These are phyloP conservation scores for Priceomyces haplophilus DNA, from an alignment of 805 yeast species.

Conservation along the genomic window DNA sequence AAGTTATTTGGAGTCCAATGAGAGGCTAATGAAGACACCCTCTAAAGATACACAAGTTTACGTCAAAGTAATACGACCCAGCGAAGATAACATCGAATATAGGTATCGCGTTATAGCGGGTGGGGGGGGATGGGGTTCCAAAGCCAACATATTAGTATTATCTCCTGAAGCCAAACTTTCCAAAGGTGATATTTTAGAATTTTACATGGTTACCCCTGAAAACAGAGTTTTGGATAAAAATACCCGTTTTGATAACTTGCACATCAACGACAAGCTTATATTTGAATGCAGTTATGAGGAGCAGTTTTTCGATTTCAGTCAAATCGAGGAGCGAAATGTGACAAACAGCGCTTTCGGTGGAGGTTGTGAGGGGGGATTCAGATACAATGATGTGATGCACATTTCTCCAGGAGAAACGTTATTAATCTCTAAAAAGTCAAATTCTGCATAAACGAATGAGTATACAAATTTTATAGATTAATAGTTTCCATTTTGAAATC, in stretches of 20 bases:
- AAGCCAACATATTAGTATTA: slow-evolving; percentile 61
- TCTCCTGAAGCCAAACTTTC: slow-evolving; percentile 52
- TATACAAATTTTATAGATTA: background rate
- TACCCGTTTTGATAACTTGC: slow-evolving; percentile 8
- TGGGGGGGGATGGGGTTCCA: slow-evolving; percentile 75
- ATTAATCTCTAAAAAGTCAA: background rate
- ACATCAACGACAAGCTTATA: slow-evolving; percentile 8
- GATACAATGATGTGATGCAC: slow-evolving; percentile 23
- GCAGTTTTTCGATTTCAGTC: slow-evolving; percentile 14
- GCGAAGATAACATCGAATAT: slow-evolving; percentile 11
- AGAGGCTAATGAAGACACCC: slow-evolving; percentile 33
- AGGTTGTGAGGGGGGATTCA: slow-evolving; percentile 33
- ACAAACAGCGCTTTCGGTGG: slow-evolving; percentile 25
- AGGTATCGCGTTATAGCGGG: slow-evolving; percentile 63
- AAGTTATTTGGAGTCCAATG: slow-evolving; percentile 47
- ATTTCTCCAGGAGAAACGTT: slow-evolving; percentile 29
- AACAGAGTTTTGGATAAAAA: slow-evolving; percentile 18
- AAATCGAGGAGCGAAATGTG: slow-evolving; percentile 2
- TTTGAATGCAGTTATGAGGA: slow-evolving; percentile 37
- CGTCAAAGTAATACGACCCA: slow-evolving; percentile 25
- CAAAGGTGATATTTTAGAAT: slow-evolving; percentile 47
- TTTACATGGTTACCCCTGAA: slow-evolving; percentile 42
- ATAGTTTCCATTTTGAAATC: too few species aligned
- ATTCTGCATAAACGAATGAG: background rate
- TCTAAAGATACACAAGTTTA: slow-evolving; percentile 45